Conservation (phyloP, 2,329 filamentous ascomycete genomes). For the Aspergillus sp. region DNA sequence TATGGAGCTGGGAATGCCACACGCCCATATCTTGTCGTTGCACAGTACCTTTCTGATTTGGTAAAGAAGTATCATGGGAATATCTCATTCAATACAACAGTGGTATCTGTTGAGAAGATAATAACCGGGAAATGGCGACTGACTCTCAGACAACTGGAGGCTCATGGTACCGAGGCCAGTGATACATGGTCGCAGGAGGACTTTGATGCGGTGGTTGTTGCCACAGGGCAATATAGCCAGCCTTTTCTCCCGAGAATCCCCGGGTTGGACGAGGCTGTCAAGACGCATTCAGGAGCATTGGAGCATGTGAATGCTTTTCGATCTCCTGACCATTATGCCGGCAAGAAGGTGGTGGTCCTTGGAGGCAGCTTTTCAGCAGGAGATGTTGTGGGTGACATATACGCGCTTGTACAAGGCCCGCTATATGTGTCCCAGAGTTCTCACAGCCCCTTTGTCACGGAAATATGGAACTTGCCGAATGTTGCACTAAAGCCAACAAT, state of each 20-base stretch:
- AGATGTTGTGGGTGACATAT: slow-evolving; percentile 28
- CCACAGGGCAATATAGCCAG: slow-evolving; percentile 43
- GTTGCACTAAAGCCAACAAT: slow-evolving; percentile 24
- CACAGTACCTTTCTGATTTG: slow-evolving; percentile 23
- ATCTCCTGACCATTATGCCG: slow-evolving; percentile 35
- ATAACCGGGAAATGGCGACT: slow-evolving; percentile 27
- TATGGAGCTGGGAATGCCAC: slow-evolving; percentile 24
- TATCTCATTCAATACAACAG: slow-evolving; percentile 32
- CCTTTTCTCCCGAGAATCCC: slow-evolving; percentile 40
- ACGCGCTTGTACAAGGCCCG: slow-evolving; percentile 22
- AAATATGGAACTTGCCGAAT: slow-evolving; percentile 25
- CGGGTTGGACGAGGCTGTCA: slow-evolving; percentile 31
- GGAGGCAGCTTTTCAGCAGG: slow-evolving; percentile 31
- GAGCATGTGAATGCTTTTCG: slow-evolving; percentile 41
- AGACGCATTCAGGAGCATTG: slow-evolving; percentile 31
- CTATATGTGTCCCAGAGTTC: slow-evolving; percentile 24
- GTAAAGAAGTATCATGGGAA: slow-evolving; percentile 26
- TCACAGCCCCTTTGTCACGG: slow-evolving; percentile 19
- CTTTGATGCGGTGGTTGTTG: slow-evolving; percentile 45
- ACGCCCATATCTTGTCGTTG: slow-evolving; percentile 24
- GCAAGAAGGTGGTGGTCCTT: slow-evolving; percentile 30
- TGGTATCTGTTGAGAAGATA: slow-evolving; percentile 34
- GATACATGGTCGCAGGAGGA: slow-evolving; percentile 41
- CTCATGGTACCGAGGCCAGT: slow-evolving; percentile 3
- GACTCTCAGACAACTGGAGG: slow-evolving; percentile 31